Percentiles rank a stretch among this genome's conserved stretches.
These are phyloP conservation scores for Chytriomyces sp. DNA, from an alignment of 192 early-diverging fungal species.

Conservation along the genomic window DNA sequence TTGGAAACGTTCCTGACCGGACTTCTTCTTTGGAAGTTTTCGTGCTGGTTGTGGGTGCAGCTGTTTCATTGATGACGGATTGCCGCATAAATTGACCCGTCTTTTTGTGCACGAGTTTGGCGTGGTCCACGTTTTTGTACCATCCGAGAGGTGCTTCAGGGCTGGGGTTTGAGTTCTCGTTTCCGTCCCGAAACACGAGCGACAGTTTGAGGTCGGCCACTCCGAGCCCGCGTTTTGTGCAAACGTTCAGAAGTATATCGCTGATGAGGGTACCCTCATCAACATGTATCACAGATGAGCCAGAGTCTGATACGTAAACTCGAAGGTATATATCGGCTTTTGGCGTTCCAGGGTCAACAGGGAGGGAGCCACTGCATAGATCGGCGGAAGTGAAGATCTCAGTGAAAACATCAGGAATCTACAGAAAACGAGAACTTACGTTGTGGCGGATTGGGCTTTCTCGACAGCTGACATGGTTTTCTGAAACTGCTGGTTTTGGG, in stretches of 20 bases:
- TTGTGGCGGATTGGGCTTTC: too few relatives aligned
- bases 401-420: too few relatives aligned
- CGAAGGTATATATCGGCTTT: constrained; percentile 33
- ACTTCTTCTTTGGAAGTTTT: constrained; percentile 2
- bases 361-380: background rate
- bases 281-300: constrained; percentile 52
- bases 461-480: too few relatives aligned
- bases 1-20: constrained; percentile 2
- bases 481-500: too few relatives aligned
- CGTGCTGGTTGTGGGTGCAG: background rate
- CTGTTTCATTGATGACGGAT: background rate
- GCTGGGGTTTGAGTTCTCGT: background rate
- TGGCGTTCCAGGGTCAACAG: background rate
- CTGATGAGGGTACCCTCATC: constrained; percentile 50
- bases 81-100: background rate
- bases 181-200: constrained; percentile 6
- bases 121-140: constrained; percentile 9
- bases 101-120: constrained; percentile 2
- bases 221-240: constrained; percentile 39
- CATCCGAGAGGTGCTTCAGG: background rate
- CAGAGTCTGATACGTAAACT: constrained; percentile 51
- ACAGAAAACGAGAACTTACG: too few relatives aligned
- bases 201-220: background rate
- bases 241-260: constrained; percentile 50
- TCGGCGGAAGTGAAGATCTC: too few relatives aligned